phyloP scores from a whole-genome alignment of 345 rosid species.

The Eucalyptus cloeziana region DNA sequence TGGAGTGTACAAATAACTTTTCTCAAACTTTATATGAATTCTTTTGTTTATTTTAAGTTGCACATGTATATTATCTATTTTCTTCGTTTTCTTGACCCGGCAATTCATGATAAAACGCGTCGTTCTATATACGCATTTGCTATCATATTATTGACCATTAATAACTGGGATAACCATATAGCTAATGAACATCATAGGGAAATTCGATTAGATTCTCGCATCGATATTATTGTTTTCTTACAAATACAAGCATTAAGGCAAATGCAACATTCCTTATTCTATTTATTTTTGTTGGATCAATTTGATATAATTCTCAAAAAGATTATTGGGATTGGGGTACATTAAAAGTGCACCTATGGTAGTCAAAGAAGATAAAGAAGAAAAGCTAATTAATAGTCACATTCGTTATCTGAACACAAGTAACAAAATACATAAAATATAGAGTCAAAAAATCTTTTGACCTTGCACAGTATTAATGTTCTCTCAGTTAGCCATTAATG shows the following conservation, averaged over 20 bases:
- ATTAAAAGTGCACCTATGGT: not conserved
- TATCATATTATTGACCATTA: not conserved
- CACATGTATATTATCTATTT: not conserved
- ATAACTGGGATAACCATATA: not conserved
- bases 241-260: not conserved
- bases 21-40: not conserved
- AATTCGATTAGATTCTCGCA: not conserved
- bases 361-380: not conserved
- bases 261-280: not conserved
- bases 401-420: not conserved
- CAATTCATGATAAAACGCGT: not conserved
- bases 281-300: not conserved
- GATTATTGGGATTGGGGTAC: not conserved
- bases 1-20: not conserved
- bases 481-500: conserved; percentile 3
- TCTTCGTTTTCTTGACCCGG: not conserved
- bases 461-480: not conserved
- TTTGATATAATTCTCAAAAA: not conserved
- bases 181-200: not conserved
- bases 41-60: not conserved
- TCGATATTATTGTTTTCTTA: not conserved
- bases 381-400: not conserved
- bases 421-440: not conserved
- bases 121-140: not conserved
- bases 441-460: not conserved